Evolutionary conservation across 2,329 filamentous ascomycete species (phyloP).

Genomic region (Cladosporium velox): DNA sequence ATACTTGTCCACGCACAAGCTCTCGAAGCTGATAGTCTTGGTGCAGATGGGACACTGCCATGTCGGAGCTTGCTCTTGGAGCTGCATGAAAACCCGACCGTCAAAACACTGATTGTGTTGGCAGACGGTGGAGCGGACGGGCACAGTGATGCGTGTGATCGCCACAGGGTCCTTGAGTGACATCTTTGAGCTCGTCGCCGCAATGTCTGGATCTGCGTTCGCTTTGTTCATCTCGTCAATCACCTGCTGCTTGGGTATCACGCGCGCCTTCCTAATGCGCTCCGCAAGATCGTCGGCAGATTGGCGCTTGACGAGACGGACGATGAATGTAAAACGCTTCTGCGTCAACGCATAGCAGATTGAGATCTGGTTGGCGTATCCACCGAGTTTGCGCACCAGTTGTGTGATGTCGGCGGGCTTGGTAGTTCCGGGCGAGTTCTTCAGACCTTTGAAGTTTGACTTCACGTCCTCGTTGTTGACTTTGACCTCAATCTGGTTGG

Average conservation of each 20-base stretch:
- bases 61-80: constrained; percentile 94
- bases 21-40: constrained; percentile 77
- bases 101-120: constrained; percentile 95
- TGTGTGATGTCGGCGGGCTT: constrained; percentile 88
- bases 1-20: constrained; percentile 85
- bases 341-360: constrained; percentile 91
- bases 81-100: constrained; percentile 83
- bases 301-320: constrained; percentile 74
- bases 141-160: constrained; percentile 76
- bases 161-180: constrained; percentile 92
- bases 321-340: constrained; percentile 65
- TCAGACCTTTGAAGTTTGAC: constrained; percentile 89
- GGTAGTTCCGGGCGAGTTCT: constrained; percentile 94
- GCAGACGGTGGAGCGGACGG: constrained; percentile 77
- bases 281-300: constrained; percentile 71
- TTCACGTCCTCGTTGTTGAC: constrained; percentile 87
- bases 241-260: constrained; percentile 79
- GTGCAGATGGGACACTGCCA: constrained; percentile 97
- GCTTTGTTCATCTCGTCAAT: constrained; percentile 78
- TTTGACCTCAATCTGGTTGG: constrained; percentile 88
- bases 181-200: constrained; percentile 82
- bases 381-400: constrained; percentile 67
- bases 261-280: constrained; percentile 65
- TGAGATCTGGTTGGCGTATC: constrained; percentile 74
- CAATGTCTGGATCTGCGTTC: constrained; percentile 77